Percentiles rank a stretch among this genome's conserved stretches.
phyloP scores from a whole-genome alignment of 2,329 filamentous ascomycete species.

The Trichoderma sp. region DNA sequence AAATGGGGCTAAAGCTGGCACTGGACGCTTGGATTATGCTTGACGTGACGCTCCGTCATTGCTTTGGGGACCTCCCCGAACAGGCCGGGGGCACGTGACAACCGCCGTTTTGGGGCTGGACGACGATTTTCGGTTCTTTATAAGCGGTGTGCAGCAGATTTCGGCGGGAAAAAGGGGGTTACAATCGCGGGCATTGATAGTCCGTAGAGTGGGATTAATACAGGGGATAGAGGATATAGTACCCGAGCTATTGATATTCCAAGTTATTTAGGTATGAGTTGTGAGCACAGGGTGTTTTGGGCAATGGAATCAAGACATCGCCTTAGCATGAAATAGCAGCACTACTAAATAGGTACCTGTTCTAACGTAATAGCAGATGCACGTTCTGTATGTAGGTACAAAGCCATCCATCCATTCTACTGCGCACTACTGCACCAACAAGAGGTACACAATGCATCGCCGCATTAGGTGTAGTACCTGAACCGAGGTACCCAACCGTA shows the following conservation, averaged over 20 bases:
- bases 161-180: not conserved
- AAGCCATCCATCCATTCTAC: not conserved
- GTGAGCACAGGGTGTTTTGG: not conserved
- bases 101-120: not conserved
- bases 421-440: not conserved
- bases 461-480: not conserved
- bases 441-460: not conserved
- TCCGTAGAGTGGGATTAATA: not conserved
- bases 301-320: not conserved
- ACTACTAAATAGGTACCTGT: not conserved
- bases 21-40: not conserved
- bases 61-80: slow-evolving; percentile 25
- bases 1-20: slow-evolving; percentile 5
- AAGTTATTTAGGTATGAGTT: not conserved
- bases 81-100: slow-evolving; percentile 33
- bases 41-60: slow-evolving; percentile 36
- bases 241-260: not conserved
- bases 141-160: not conserved
- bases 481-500: not conserved
- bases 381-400: not conserved
- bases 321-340: not conserved
- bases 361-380: not conserved
- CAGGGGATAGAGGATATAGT: not conserved
- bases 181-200: not conserved
- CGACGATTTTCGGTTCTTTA: not conserved